These are phyloP conservation scores for Russula earlei DNA, from an alignment of 768 basidiomycete species.

Conservation along the genomic window DNA sequence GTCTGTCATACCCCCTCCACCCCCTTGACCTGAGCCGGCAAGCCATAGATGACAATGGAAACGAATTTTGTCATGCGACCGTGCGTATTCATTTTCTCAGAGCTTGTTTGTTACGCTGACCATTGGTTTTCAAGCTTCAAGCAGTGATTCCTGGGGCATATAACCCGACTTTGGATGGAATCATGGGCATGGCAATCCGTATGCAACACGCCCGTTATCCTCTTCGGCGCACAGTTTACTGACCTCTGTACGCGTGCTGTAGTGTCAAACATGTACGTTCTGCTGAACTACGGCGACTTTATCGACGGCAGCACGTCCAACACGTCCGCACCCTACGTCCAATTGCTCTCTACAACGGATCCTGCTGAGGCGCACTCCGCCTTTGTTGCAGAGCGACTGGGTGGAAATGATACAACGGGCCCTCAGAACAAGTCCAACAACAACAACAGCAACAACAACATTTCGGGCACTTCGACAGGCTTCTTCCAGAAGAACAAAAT, in stretches of 20 bases:
- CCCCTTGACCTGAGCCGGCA: slow-evolving; percentile 45
- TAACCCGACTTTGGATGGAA: slow-evolving; percentile 47
- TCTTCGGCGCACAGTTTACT: neutral
- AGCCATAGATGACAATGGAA: slow-evolving; percentile 28
- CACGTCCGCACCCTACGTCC: slow-evolving; percentile 43
- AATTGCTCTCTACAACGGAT: slow-evolving; percentile 48
- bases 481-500: slow-evolving; percentile 8
- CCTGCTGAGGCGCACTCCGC: neutral
- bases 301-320: slow-evolving; percentile 32
- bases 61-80: slow-evolving; percentile 28
- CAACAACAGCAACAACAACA: neutral
- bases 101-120: neutral
- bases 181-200: slow-evolving; percentile 69
- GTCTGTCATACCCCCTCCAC: slow-evolving; percentile 48
- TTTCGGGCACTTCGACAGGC: too few species aligned
- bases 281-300: slow-evolving; percentile 59
- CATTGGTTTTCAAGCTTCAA: slow-evolving; percentile 43
- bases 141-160: slow-evolving; percentile 47
- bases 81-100: slow-evolving; percentile 14
- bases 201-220: slow-evolving; percentile 22
- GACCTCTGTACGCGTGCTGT: neutral
- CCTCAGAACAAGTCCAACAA: neutral
- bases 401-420: neutral
- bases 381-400: slow-evolving; percentile 7
- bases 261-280: slow-evolving; percentile 59